Evolutionary conservation across 352 stramenopile species (phyloP).

Genomic region (Phytophthora pini): DNA sequence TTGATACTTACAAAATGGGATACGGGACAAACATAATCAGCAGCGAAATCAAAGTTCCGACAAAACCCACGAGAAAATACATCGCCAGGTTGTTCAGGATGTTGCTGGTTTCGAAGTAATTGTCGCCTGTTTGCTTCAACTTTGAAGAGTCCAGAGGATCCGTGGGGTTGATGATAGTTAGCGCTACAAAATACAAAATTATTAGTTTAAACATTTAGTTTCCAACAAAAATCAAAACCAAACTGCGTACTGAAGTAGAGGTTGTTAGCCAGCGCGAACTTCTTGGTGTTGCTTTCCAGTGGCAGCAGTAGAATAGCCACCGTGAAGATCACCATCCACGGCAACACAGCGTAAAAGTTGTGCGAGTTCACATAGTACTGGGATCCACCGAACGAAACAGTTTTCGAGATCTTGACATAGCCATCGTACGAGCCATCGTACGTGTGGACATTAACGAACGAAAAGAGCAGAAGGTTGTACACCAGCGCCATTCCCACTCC

Average conservation of each 20-base stretch:
- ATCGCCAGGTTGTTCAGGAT: conserved; percentile 78
- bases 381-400: conserved; percentile 55
- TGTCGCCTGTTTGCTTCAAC: conserved; percentile 57
- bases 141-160: conserved; percentile 53
- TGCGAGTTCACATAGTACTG: conserved; percentile 76
- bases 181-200: conserved; percentile 30
- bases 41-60: conserved; percentile 73
- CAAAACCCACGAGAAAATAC: conserved; percentile 81
- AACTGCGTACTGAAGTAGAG: conserved; percentile 75
- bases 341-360: conserved; percentile 79
- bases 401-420: conserved; percentile 63
- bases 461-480: conserved; percentile 82
- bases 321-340: conserved; percentile 82
- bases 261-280: conserved; percentile 85
- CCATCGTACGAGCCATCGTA: conserved; percentile 55
- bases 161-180: conserved; percentile 79
- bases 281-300: conserved; percentile 87
- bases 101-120: conserved; percentile 63
- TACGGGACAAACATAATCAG: conserved; percentile 82
- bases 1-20: conserved; percentile 70
- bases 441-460: conserved; percentile 45
- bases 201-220: background rate
- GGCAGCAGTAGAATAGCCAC: conserved; percentile 65
- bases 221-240: background rate
- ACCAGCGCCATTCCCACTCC: conserved; percentile 80